Base-by-base conservation (phyloP, 768 basidiomycete species). In the Fomitopsis serialis region DNA sequence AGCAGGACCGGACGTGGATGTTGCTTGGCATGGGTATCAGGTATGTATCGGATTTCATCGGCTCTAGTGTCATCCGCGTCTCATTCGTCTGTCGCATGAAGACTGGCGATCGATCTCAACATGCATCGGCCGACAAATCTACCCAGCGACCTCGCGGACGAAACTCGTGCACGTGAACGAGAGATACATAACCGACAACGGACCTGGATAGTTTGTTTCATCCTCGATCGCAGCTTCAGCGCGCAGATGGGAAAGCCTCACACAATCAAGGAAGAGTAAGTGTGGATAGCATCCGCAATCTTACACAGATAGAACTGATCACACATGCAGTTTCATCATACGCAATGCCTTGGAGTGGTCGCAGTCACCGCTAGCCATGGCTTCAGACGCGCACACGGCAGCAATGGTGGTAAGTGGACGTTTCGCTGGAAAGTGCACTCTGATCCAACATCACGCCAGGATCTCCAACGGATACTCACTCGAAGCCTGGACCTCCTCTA, bases 201-300 rank as follows among this genome's bases (percentile, higher is more conserved):
- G 45, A 92, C 93, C 9, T 99, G 97, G 97, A 74, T 97, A 47
- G 69, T 92, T 54, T 93, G 90, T 62, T 94, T 85, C 67, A 80
- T 79, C 53, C 76, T 97, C 32, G 95, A 98, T 66, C 78, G 92
- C 56, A 96, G 93, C 61, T 79, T 88, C 54, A 91, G 92, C 60
- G 90, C 95, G 0, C 94, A 96, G 70, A 92, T 98, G 92, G 95
- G 95, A 42, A 98, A 97, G 71, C 96, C 96, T 3, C 84, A 90
- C 64, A 84, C 87, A 2, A 86, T 98, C 59, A 85, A 87, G 65
- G 96, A 98, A 70, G 96, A 99, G 91, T 93, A 65, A 61, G 91
- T 78, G 24, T 44, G 19, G 25, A 25, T 19, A 36, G 23, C 37
- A 8, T 34, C 29, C 29, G 29, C 25, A 3, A 11, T 34, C 23